Conservation (phyloP, 169 alveolate species). For the Blepharisma undulans region DNA sequence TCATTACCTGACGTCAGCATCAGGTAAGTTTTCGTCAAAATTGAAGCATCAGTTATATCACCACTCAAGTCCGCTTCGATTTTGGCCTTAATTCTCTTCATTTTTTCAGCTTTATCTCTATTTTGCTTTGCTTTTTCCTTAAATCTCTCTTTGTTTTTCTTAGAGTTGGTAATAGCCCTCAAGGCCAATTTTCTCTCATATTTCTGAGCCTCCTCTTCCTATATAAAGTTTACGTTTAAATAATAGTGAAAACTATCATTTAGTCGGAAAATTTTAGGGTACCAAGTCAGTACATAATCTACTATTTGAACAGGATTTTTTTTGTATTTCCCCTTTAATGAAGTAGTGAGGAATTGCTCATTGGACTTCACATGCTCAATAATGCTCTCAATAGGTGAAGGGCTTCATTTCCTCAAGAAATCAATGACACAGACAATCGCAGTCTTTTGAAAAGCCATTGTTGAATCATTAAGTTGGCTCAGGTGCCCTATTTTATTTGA, state of each 20-base stretch:
- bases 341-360: background rate
- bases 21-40: background rate
- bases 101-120: background rate
- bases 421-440: background rate
- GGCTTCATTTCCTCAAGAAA: background rate
- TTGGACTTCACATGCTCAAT: background rate
- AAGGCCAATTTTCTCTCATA: background rate
- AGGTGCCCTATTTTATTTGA: background rate
- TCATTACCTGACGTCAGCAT: background rate
- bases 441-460: background rate
- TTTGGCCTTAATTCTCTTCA: background rate
- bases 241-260: background rate
- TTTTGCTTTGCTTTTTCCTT: background rate
- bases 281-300: background rate
- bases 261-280: background rate
- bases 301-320: background rate
- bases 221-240: background rate
- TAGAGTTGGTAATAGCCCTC: background rate
- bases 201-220: background rate
- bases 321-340: background rate
- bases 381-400: background rate
- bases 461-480: background rate
- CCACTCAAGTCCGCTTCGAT: background rate
- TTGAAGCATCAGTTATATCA: background rate
- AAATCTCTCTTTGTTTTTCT: background rate